Conservation (phyloP, 768 basidiomycete genomes). For the Leccinum incarnatum region DNA sequence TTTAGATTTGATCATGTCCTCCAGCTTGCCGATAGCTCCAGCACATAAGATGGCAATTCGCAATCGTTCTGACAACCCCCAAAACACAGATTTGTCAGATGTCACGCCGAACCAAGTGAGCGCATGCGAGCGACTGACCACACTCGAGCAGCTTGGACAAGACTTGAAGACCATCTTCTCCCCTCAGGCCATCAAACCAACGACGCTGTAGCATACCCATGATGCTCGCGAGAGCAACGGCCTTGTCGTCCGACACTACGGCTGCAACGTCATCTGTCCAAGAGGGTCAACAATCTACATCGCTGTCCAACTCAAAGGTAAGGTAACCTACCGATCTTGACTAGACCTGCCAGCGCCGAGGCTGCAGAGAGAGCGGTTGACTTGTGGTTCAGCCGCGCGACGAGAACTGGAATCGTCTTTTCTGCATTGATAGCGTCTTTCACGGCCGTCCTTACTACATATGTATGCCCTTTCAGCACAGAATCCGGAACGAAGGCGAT, state of each 20-base stretch:
- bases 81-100: neutral
- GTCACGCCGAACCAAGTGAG: neutral
- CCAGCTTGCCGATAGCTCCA: constrained; percentile 12
- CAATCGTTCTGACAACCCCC: constrained; percentile 11
- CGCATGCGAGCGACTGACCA: constrained; percentile 15
- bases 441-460: constrained; percentile 9
- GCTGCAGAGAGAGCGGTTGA: constrained; percentile 20
- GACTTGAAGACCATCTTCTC: constrained; percentile 27
- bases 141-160: constrained; percentile 19
- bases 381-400: constrained; percentile 16
- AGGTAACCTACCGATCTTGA: constrained; percentile 18
- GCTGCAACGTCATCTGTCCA: constrained; percentile 16
- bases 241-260: constrained; percentile 3
- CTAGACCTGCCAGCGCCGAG: constrained; percentile 13
- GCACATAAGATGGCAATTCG: constrained; percentile 15
- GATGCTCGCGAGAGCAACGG: constrained; percentile 10
- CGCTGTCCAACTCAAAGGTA: neutral
- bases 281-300: neutral
- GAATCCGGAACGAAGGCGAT: neutral
- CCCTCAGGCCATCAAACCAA: constrained; percentile 27
- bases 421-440: constrained; percentile 12
- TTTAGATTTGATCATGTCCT: constrained; percentile 14
- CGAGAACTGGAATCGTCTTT: constrained; percentile 15
- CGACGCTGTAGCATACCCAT: constrained; percentile 23
- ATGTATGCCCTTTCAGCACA: neutral